These are phyloP conservation scores for Eutrema japonicum DNA, from an alignment of 345 rosid genomes.

Conservation along the genomic window DNA sequence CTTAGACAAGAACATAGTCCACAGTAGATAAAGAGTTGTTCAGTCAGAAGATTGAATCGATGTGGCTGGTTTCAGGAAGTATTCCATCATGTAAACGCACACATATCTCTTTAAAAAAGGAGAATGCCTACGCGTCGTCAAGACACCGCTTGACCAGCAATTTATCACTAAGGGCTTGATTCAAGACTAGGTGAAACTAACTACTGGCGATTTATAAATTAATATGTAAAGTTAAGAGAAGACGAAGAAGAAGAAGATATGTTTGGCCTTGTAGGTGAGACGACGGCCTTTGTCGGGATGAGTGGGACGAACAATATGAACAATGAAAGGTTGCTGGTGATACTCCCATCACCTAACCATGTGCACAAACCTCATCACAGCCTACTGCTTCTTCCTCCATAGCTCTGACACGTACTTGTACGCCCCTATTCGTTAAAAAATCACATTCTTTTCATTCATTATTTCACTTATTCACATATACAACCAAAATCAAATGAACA, in stretches of 20 bases:
- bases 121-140: conserved; percentile 27
- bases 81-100: conserved; percentile 28
- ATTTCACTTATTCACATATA: background rate
- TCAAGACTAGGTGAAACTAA: background rate
- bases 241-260: conserved; percentile 56
- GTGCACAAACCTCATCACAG: conserved; percentile 96
- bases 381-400: conserved; percentile 99
- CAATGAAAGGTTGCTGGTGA: conserved; percentile 94
- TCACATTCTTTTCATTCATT: no score
- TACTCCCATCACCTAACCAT: conserved; percentile 99
- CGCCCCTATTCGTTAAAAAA: conserved; percentile 71
- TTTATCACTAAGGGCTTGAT: background rate
- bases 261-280: conserved; percentile 97
- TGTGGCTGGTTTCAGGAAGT: conserved; percentile 47
- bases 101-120: conserved; percentile 8
- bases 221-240: background rate
- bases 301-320: conserved; percentile 86
- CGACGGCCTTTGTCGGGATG: conserved; percentile 99
- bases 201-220: no score
- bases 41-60: conserved; percentile 40
- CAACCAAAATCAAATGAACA: background rate
- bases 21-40: conserved; percentile 34
- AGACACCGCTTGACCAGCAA: conserved; percentile 48
- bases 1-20: no score
- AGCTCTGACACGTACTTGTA: conserved; percentile 96